Evolutionary conservation across 225 moss, liverwort and hornwort species (phyloP).

Genomic region (Neckera pumila): DNA sequence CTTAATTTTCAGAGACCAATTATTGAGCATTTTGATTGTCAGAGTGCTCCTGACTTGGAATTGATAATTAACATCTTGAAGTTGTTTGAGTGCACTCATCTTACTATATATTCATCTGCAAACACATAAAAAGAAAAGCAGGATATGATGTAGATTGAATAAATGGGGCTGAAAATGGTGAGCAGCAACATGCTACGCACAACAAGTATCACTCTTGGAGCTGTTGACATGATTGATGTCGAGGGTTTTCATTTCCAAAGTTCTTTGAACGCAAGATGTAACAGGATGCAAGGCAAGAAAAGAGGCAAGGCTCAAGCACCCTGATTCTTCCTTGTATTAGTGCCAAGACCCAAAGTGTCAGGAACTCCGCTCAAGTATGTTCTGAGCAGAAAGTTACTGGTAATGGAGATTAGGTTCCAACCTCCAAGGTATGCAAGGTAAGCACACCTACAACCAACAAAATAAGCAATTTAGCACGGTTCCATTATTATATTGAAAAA

Average conservation of each 20-base stretch:
- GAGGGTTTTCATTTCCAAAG: not conserved
- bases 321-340: not conserved
- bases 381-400: not conserved
- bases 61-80: not conserved
- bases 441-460: not conserved
- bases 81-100: not conserved
- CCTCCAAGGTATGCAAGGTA: not conserved
- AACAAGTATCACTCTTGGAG: not conserved
- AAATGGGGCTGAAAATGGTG: not conserved
- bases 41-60: not conserved
- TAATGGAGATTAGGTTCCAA: not conserved
- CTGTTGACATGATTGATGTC: not conserved
- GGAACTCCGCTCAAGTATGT: too few relatives aligned
- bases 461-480: not conserved
- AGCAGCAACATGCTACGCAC: not conserved
- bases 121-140: not conserved
- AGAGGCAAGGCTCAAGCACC: not conserved
- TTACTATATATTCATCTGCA: not conserved
- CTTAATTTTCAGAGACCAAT: not conserved
- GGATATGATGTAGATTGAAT: not conserved
- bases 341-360: not conserved
- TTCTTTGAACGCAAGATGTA: not conserved
- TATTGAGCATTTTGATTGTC: not conserved
- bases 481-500: not conserved
- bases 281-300: not conserved